Conservation (phyloP, 768 basidiomycete genomes). For the Trametopsis cervina region DNA sequence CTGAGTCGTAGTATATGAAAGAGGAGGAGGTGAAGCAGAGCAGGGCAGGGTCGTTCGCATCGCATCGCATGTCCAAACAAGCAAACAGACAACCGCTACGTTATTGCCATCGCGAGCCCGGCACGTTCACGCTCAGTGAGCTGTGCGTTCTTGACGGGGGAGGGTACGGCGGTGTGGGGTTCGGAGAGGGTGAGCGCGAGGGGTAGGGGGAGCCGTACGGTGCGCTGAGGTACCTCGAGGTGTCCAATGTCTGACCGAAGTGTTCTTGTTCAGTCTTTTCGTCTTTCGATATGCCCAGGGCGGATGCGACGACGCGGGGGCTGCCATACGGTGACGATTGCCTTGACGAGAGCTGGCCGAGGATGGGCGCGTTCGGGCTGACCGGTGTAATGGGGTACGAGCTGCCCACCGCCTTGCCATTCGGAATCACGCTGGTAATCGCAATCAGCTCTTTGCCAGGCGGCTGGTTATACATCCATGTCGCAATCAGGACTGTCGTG, state of each 20-base stretch:
- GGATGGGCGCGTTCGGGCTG: constrained; percentile 46
- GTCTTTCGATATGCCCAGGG: constrained; percentile 29
- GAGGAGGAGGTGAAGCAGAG: background rate
- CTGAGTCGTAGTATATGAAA: constrained; percentile 11
- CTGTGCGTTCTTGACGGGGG: constrained; percentile 15
- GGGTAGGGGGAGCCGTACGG: constrained; percentile 45
- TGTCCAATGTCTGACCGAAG: constrained; percentile 35
- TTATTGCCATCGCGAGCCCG: constrained; percentile 15
- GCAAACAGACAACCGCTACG: too few relatives aligned
- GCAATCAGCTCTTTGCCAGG: constrained; percentile 31
- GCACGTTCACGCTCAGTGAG: constrained; percentile 1
- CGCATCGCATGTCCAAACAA: background rate
- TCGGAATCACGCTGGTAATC: constrained; percentile 27
- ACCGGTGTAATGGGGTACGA: constrained; percentile 38
- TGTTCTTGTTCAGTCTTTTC: constrained; percentile 20
- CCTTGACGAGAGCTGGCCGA: constrained; percentile 47
- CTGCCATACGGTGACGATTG: constrained; percentile 41
- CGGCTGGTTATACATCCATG: constrained; percentile 93
- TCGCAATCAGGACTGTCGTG: constrained; percentile 78
- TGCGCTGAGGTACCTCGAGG: constrained; percentile 39
- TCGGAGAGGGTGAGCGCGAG: constrained; percentile 41
- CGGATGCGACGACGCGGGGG: constrained; percentile 42
- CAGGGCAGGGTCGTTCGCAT: background rate
- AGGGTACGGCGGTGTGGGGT: constrained; percentile 21
- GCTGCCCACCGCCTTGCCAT: constrained; percentile 26